phyloP scores from a whole-genome alignment of 2,329 filamentous ascomycete species.

The Fusarium tricinctum region DNA sequence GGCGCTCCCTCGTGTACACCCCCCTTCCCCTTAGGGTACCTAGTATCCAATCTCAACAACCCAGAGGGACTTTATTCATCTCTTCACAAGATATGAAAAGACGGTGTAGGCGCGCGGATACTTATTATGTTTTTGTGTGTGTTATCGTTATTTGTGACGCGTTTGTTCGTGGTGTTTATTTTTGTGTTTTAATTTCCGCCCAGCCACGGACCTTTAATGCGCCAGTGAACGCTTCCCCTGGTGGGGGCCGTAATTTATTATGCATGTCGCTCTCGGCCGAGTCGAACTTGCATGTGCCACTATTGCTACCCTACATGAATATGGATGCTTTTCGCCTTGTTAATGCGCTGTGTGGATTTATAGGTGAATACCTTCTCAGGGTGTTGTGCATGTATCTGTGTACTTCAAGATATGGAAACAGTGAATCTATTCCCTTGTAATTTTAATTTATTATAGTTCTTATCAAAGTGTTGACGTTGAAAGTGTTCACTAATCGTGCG shows the following conservation, averaged over 20 bases:
- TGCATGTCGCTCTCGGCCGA: constrained; percentile 31
- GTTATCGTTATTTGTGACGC: constrained; percentile 4
- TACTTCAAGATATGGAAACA: background rate
- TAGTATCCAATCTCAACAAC: constrained; percentile 6
- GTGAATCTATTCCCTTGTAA: background rate
- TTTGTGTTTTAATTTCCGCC: constrained; percentile 32
- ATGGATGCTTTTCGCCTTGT: background rate
- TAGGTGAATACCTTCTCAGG: background rate
- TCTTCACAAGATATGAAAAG: constrained; percentile 36
- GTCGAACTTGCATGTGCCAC: constrained; percentile 11
- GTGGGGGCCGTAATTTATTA: constrained; percentile 35
- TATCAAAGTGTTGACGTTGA: background rate
- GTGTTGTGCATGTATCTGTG: constrained; percentile 5
- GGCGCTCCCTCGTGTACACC: constrained; percentile 18
- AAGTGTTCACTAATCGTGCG: background rate
- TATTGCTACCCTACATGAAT: constrained; percentile 33
- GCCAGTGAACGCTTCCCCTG: constrained; percentile 7
- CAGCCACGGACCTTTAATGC: constrained; percentile 30
- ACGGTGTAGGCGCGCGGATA: constrained; percentile 32
- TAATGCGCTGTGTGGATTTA: constrained; percentile 1
- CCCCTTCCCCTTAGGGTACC: constrained; percentile 2
- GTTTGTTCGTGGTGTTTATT: constrained; percentile 15
- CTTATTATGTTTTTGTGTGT: constrained; percentile 18
- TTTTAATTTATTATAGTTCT: background rate
- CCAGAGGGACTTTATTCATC: background rate